Evolutionary conservation across 2,329 filamentous ascomycete genomes (phyloP).

Genomic region (Colletotrichum spaethianum): DNA sequence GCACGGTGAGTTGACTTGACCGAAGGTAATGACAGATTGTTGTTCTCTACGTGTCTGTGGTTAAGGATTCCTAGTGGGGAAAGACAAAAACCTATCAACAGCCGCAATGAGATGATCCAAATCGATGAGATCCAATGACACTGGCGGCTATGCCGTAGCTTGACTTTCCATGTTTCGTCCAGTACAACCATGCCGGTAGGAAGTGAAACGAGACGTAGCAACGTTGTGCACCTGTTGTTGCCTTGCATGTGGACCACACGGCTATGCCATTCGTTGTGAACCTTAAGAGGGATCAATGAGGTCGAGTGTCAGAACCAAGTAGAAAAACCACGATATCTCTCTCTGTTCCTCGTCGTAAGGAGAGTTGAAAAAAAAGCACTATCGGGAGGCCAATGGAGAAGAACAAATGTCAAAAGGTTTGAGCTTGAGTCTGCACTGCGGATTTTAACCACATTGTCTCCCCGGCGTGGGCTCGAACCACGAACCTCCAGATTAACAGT

Average conservation of each 20-base stretch:
- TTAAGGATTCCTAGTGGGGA: too few species aligned
- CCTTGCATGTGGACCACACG: not conserved
- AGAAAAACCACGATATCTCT: not conserved
- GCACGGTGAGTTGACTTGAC: conserved; percentile 27
- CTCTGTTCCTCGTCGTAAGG: not conserved
- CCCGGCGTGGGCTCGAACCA: conserved; percentile 42
- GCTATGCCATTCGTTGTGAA: not conserved
- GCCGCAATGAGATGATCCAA: not conserved
- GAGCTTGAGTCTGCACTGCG: not conserved
- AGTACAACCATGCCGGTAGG: not conserved
- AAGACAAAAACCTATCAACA: not conserved
- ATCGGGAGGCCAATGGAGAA: not conserved
- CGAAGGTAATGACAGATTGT: conserved; percentile 18
- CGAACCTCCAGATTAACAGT: conserved; percentile 43
- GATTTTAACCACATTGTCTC: conserved; percentile 29
- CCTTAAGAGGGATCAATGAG: not conserved
- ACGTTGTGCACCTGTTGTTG: not conserved
- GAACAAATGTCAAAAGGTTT: not conserved
- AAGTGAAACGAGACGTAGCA: not conserved
- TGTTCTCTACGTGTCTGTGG: not conserved
- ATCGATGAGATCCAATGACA: not conserved
- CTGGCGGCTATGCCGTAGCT: not conserved
- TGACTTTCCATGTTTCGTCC: not conserved
- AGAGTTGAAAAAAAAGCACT: not conserved
- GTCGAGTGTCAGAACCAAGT: not conserved